Evolutionary conservation across 108 stramenopile species (phyloP).

Genomic region (Stephanodiscus minutulus): DNA sequence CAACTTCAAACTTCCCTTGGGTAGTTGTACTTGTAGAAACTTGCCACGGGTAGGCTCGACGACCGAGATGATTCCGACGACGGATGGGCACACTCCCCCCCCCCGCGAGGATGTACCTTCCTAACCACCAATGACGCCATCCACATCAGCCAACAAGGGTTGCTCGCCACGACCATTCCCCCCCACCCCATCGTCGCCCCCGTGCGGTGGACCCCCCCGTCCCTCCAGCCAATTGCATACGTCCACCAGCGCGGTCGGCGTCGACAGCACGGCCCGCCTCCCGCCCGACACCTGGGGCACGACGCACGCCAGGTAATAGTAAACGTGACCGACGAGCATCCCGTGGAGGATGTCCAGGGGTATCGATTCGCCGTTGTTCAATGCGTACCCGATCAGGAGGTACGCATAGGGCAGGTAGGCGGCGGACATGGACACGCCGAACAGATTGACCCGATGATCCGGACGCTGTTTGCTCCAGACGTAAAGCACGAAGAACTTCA

Average conservation of each 20-base stretch:
- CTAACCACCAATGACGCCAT: slow-evolving; percentile 45
- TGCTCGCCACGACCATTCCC: slow-evolving; percentile 5
- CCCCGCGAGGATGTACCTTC: background rate
- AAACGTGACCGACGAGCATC: slow-evolving; percentile 54
- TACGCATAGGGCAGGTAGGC: slow-evolving; percentile 40
- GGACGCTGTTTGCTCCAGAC: slow-evolving; percentile 47
- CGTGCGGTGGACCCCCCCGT: background rate
- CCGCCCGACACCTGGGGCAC: slow-evolving; percentile 47
- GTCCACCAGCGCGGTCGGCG: slow-evolving; percentile 34
- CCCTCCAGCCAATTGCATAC: slow-evolving; percentile 45
- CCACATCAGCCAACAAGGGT: slow-evolving; percentile 36
- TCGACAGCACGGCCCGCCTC: slow-evolving; percentile 22
- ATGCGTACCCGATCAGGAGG: slow-evolving; percentile 31
- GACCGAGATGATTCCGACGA: too few relatives aligned
- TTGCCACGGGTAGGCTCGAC: too few relatives aligned
- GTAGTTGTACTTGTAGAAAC: too few relatives aligned
- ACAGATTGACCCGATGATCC: slow-evolving; percentile 31
- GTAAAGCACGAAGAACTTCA: slow-evolving; percentile 32
- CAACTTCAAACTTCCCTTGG: too few relatives aligned
- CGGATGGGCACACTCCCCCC: too few relatives aligned
- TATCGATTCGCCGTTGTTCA: slow-evolving; percentile 36
- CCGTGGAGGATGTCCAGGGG: slow-evolving; percentile 52
- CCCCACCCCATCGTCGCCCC: slow-evolving; percentile 9
- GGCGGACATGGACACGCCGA: slow-evolving; percentile 26
- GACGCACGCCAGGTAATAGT: slow-evolving; percentile 50